Base-by-base conservation (phyloP, 2,329 filamentous ascomycete genomes). In the Diaporthe citriasiana region DNA sequence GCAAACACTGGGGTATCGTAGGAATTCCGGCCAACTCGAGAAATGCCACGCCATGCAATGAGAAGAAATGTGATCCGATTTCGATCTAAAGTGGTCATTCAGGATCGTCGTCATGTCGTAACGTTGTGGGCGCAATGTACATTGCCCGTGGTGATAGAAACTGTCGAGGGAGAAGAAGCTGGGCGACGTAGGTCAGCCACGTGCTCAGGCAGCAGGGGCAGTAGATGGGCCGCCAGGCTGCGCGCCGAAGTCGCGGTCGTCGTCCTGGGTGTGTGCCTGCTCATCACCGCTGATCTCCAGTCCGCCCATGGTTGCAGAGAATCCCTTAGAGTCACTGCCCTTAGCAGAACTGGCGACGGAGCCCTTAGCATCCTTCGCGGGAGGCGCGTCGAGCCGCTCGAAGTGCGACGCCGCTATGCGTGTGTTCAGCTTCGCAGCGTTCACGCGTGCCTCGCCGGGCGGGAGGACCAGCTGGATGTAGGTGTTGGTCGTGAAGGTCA, bases 401-500 rank as follows among this genome's bases (percentile, higher is more conserved):
- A 98, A 98, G 77, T 94, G 93, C 78, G 94, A 92, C 59, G 95
- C 89, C 0, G 95, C 95, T 74, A 97, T 93, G 83, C 94, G 92
- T 77, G 96, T 97, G 81, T 98, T 98, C 77, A 98, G 88, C 82
- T 97, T 91, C 17, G 95, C 95, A 70, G 94, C 92, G 79, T 98
- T 98, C 86, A 97, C 97, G 8, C 94, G 90, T 27, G 94, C 94
- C 83, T 98, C 96, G 33, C 95, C 95, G 0, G 96, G 95, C 0
- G 97, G 95, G 77, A 98, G 90, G 47, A 97, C 93, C 12, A 97
- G 94, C 80, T 97, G 94, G 75, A 99, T 92, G 80, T 98, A 98
- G 3, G 97, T 99, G 83, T 99, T 99, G 70, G 97, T 97, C 2
- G 97, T 99, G 78, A 99, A 95, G 78, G 97, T 94, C 77, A 95